Conservation (phyloP, 176 grass and related monocot genomes). For the Lolium multiflorum region DNA sequence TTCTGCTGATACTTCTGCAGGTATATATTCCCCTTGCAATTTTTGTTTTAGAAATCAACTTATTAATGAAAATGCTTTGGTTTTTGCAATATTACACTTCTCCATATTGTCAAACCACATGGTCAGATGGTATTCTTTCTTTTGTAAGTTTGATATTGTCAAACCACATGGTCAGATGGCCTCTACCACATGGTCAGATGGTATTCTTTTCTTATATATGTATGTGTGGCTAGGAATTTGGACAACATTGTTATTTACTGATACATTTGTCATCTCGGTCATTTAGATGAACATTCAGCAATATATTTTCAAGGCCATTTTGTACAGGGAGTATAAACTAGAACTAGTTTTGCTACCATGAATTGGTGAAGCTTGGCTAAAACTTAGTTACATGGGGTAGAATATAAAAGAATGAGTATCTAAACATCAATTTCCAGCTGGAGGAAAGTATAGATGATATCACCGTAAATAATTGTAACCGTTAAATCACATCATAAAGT, state of each 20-base stretch:
- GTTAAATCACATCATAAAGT: not conserved
- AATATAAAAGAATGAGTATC: not conserved
- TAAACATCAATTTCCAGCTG: not conserved
- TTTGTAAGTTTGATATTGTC: not conserved
- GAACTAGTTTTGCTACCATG: not conserved
- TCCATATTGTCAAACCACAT: not conserved
- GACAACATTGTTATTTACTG: not conserved
- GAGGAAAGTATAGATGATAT: not conserved
- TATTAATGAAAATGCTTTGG: conserved; percentile 1
- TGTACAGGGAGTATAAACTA: not conserved
- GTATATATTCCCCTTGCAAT: conserved; percentile 32
- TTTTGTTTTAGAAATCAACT: not conserved
- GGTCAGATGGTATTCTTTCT: not conserved
- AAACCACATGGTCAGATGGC: too few relatives aligned
- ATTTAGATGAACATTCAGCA: not conserved
- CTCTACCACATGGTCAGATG: too few relatives aligned
- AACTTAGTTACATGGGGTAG: too few relatives aligned
- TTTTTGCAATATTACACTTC: conserved; percentile 22
- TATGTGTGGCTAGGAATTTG: not conserved
- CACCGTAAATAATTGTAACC: not conserved
- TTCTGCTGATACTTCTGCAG: conserved; percentile 32
- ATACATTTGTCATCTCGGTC: not conserved
- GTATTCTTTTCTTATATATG: too few relatives aligned
- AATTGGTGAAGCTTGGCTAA: not conserved
- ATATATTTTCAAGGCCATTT: not conserved